These are phyloP conservation scores for Larix sibirica DNA, from an alignment of 83 land plant species.

Conservation along the genomic window DNA sequence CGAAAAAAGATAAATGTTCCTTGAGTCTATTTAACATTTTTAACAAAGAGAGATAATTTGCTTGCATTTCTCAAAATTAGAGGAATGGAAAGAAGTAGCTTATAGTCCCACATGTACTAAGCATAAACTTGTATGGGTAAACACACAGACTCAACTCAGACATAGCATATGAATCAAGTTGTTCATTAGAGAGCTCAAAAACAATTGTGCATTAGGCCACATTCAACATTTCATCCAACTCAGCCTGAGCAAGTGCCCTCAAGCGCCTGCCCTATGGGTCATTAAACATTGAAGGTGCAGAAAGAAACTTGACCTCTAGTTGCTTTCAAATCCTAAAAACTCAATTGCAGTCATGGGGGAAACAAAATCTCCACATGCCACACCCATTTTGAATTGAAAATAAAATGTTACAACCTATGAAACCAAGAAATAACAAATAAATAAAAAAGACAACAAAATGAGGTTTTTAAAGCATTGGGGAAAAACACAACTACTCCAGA, in stretches of 20 bases:
- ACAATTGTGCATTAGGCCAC: constrained; percentile 64
- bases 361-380: not conserved
- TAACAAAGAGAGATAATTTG: constrained; percentile 23
- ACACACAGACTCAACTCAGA: constrained; percentile 74
- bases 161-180: constrained; percentile 62
- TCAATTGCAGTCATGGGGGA: constrained; percentile 12
- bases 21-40: constrained; percentile 43
- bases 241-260: constrained; percentile 38
- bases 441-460: too few relatives aligned
- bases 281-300: constrained; percentile 2
- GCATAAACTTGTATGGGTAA: constrained; percentile 42
- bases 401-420: too few relatives aligned
- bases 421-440: not conserved
- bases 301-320: constrained; percentile 50
- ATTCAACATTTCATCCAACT: constrained; percentile 41
- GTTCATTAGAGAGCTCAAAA: constrained; percentile 38
- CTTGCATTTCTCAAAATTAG: constrained; percentile 34
- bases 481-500: not conserved
- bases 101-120: constrained; percentile 74
- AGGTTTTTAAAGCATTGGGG: not conserved
- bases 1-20: constrained; percentile 64
- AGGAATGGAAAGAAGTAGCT: constrained; percentile 54
- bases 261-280: constrained; percentile 39
- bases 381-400: too few relatives aligned
- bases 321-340: constrained; percentile 72